Evolutionary conservation across 108 stramenopile genomes (phyloP), one percentile per base, ranked within the genome.

Genomic region (Cylindrotheca fusiformis): DNA sequence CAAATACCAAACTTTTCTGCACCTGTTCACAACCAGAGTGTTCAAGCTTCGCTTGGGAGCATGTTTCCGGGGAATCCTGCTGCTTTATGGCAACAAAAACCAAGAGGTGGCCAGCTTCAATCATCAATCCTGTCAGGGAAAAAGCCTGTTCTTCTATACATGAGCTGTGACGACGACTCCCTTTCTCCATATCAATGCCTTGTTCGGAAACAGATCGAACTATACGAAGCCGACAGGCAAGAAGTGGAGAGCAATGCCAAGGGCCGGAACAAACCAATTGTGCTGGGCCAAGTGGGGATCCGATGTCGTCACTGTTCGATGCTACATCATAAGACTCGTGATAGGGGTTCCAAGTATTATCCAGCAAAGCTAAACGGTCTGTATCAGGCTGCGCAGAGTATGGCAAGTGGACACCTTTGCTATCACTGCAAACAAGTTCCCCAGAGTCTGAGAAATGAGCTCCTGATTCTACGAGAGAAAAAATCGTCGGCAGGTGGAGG

Each of bases 401-500:
- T 78, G 68, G 71, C 67, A 0, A 56, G 31, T 1, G 60, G 36
- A 25, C 76, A 77, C 45, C 50, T 77, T 6, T 67, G 76, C 30
- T 32, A 4, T 10, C 47, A 52, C 27, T 76, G 75, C 29, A 23
- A 64, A 1, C 51, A 58, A 51, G 65, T 76, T 46, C 75, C 68
- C 19, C n/a, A 33, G 6, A 3, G 18, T 25, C 24, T 69, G 3
- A 24, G 60, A 0, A 21, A 55, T 12, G 60, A 69, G 28, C 24
- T 69, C 25, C 8, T 54, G 6, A 23, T 55, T 8, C 50, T 69
- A 23, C 48, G 60, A 58, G 68, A 69, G 33, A 27, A 46, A 18
- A 60, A 61, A 22, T 55, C 59, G 2, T 65, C 72, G 12, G 82
- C 83, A 60, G 82, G 89, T 17, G 86, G 89, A 32, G 72, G 89